Evolutionary conservation across 2,329 filamentous ascomycete genomes (phyloP), one percentile per base, ranked within the genome.

Genomic region (Epichloe aotearoae): DNA sequence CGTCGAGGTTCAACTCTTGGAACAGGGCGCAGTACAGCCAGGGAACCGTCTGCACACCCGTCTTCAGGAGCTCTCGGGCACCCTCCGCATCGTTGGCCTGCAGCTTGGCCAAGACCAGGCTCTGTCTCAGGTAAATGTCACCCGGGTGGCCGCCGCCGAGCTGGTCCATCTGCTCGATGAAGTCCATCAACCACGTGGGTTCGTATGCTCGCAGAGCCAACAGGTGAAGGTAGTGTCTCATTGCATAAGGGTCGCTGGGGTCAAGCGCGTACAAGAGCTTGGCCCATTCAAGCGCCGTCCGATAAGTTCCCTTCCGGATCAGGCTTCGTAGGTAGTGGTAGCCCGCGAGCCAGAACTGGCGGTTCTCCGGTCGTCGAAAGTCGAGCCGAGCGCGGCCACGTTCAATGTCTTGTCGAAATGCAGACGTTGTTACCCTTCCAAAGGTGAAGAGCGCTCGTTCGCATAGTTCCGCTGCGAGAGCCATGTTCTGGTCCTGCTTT

Each of bases 401-500:
- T 50, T 85, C 78, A 5, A 98, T 68, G 55, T 84, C 83, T 51
- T 80, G 79, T 7, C 83, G 76, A 64, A 97, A 98, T 0, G 85
- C 80, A 8, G 88, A 91, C 53, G 93, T 83, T 0, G 88, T 82
- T 3, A 89, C 86, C 38, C 91, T 80, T n/a, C 91, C 93, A 63
- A 97, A 91, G 0, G 87, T 86, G 69, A 96, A 97, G 5, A 98
- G 76, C 0, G 91, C 90, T 44, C 93, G 80, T 68, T 97, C 91
- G 50, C 94, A 80, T 2, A 97, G 77, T 60, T 97, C 90, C 3
- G 88, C 84, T 0, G 91, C 83, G 4, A 93, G 79, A 1, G 90
- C 81, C 64, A 89, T 84, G 62, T 97, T 93, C 49, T 88, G 82
- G 62, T 96, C 88, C 57, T 95, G 86, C 64, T 93, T 91, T 12